A percentile compares a stretch with the other conserved stretches of the same genome.
These are phyloP conservation scores for Verbena officinalis DNA, from an alignment of 257 asterid genomes.

Conservation along the genomic window DNA sequence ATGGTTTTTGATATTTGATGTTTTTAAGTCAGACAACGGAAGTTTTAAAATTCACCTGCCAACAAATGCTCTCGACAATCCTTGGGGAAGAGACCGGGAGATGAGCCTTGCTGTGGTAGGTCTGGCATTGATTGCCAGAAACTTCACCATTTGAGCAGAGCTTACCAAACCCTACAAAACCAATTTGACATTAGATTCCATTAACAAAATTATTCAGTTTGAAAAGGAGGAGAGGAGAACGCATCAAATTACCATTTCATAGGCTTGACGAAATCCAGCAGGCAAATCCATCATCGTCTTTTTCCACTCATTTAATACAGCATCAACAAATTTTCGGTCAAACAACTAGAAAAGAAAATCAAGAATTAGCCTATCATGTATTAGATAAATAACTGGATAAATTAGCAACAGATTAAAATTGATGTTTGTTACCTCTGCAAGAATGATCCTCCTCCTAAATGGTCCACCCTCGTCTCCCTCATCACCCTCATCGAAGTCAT, in stretches of 20 bases:
- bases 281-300: slow-evolving; percentile 97
- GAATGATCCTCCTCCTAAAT: slow-evolving; percentile 79
- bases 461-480: slow-evolving; percentile 97
- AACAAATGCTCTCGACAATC: slow-evolving; percentile 81
- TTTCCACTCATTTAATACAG: slow-evolving; percentile 96
- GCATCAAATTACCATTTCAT: slow-evolving; percentile 77
- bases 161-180: slow-evolving; percentile 91
- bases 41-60: slow-evolving; percentile 67
- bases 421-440: slow-evolving; percentile 70
- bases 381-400: background rate
- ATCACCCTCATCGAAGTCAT: slow-evolving; percentile 93
- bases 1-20: background rate
- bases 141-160: slow-evolving; percentile 92
- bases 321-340: slow-evolving; percentile 92
- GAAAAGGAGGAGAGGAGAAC: background rate
- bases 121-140: slow-evolving; percentile 84
- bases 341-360: slow-evolving; percentile 59
- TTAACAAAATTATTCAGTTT: slow-evolving; percentile 15
- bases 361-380: slow-evolving; percentile 12
- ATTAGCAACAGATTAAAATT: slow-evolving; percentile 6
- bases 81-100: slow-evolving; percentile 86
- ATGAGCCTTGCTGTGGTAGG: slow-evolving; percentile 88
- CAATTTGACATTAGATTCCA: slow-evolving; percentile 35
- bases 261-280: slow-evolving; percentile 96
- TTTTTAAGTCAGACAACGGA: background rate